A percentile compares a stretch with the other conserved stretches of the same genome.
Evolutionary conservation across 768 basidiomycete genomes (phyloP).

Genomic region (Clitopilus hobsonii): DNA sequence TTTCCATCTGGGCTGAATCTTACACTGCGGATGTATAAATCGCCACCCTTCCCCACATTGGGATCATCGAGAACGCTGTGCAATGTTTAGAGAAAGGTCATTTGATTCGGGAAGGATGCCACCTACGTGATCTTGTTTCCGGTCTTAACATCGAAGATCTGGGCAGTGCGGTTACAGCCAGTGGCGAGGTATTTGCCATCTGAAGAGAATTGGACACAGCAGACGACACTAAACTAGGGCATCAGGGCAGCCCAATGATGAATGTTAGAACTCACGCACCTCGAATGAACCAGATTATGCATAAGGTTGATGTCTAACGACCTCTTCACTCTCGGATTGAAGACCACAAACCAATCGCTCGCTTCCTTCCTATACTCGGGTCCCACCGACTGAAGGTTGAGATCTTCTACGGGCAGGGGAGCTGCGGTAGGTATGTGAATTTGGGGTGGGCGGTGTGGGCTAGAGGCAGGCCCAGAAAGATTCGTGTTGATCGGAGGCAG

Average conservation of each 20-base stretch:
- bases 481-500: slow-evolving; percentile 1
- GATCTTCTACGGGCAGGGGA: slow-evolving; percentile 10
- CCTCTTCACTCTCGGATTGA: slow-evolving; percentile 77
- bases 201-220: slow-evolving; percentile 91
- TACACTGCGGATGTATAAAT: slow-evolving; percentile 91
- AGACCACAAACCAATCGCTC: slow-evolving; percentile 84
- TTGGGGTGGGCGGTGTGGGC: background rate
- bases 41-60: slow-evolving; percentile 63
- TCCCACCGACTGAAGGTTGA: slow-evolving; percentile 29
- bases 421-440: slow-evolving; percentile 8
- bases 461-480: slow-evolving; percentile 1
- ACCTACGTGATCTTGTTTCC: slow-evolving; percentile 81
- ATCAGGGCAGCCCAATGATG: background rate
- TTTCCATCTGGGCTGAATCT: slow-evolving; percentile 88
- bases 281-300: slow-evolving; percentile 89
- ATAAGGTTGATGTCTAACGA: slow-evolving; percentile 75
- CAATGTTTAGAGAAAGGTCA: slow-evolving; percentile 3
- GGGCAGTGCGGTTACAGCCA: slow-evolving; percentile 93
- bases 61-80: slow-evolving; percentile 75
- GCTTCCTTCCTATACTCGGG: slow-evolving; percentile 70
- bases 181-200: slow-evolving; percentile 93
- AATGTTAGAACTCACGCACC: slow-evolving; percentile 37
- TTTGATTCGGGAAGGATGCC: background rate
- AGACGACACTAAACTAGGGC: slow-evolving; percentile 43
- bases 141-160: slow-evolving; percentile 92